Percentiles rank a stretch among this genome's conserved stretches.
Evolutionary conservation across 805 yeast species (phyloP).

Genomic region (Cyberlindnera xylosilytica): DNA sequence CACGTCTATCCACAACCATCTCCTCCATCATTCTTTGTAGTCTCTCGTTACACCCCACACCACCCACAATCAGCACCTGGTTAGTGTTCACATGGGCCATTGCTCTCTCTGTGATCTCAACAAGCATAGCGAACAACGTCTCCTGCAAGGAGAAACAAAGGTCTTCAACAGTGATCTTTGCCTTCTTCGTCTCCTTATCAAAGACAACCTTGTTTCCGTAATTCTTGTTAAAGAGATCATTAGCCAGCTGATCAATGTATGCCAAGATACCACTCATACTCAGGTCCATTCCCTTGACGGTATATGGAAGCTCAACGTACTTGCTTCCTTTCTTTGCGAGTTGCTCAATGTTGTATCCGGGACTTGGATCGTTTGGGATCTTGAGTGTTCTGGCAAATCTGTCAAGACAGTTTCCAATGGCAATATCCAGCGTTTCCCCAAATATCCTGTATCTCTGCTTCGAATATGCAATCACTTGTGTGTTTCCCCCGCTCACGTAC

Average conservation of each 20-base stretch:
- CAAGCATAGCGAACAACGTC: conserved; percentile 90
- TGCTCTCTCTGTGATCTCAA: conserved; percentile 96
- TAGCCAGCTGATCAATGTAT: conserved; percentile 75
- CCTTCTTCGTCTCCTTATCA: conserved; percentile 37
- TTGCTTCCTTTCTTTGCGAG: conserved; percentile 67
- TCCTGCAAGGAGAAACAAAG: conserved; percentile 92
- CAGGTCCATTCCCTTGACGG: conserved; percentile 98
- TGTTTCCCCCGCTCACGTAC: conserved; percentile 97
- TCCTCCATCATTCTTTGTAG: conserved; percentile 95
- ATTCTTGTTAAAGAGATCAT: conserved; percentile 55
- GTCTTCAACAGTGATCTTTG: conserved; percentile 73
- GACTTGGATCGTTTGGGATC: conserved; percentile 92
- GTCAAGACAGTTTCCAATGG: conserved; percentile 95
- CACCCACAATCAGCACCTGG: conserved; percentile 94
- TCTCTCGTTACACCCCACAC: conserved; percentile 94
- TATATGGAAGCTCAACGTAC: conserved; percentile 80
- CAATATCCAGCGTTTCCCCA: conserved; percentile 98
- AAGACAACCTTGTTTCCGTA: conserved; percentile 34
- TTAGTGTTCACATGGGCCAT: conserved; percentile 93
- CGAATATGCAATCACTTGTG: conserved; percentile 96
- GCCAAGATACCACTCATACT: conserved; percentile 96
- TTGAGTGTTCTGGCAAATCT: conserved; percentile 88
- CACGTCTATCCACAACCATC: conserved; percentile 88
- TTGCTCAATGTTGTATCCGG: conserved; percentile 96
- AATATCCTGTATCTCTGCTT: conserved; percentile 93